A percentile compares a stretch with the other conserved stretches of the same genome.
These are phyloP conservation scores for Parmales sp. DNA, from an alignment of 108 stramenopile genomes.

Conservation along the genomic window DNA sequence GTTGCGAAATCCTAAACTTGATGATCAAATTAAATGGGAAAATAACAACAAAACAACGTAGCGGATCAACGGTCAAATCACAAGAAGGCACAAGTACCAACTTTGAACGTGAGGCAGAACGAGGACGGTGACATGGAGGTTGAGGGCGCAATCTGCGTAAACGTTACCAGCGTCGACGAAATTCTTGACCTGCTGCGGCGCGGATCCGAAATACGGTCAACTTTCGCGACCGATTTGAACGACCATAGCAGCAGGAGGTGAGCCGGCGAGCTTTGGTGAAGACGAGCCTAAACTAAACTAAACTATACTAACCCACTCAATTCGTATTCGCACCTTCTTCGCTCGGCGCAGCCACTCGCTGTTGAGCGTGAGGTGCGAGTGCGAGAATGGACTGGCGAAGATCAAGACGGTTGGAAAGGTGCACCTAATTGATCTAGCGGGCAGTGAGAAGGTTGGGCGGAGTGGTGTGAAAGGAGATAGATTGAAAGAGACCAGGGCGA, in stretches of 20 bases:
- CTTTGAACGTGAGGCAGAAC: background rate
- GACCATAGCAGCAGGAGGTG: slow-evolving; percentile 71
- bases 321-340: no score
- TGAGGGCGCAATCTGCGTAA: slow-evolving; percentile 73
- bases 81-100: no score
- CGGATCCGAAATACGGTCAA: slow-evolving; percentile 78
- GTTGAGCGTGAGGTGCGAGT: background rate
- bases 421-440: background rate
- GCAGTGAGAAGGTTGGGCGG: slow-evolving; percentile 39
- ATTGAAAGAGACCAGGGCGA: slow-evolving; percentile 30
- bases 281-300: no score
- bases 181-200: slow-evolving; percentile 65
- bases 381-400: background rate
- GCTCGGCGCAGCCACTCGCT: background rate
- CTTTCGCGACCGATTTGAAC: slow-evolving; percentile 89
- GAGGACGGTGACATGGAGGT: slow-evolving; percentile 57
- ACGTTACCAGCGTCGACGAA: slow-evolving; percentile 57
- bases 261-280: no score
- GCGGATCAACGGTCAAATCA: no score
- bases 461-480: slow-evolving; percentile 36
- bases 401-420: background rate
- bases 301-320: no score
- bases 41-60: background rate
- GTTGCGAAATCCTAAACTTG: slow-evolving; percentile 9
- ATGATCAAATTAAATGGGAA: background rate